phyloP scores from a whole-genome alignment of 179 eudicot genomes.

The Nepenthes alata region DNA sequence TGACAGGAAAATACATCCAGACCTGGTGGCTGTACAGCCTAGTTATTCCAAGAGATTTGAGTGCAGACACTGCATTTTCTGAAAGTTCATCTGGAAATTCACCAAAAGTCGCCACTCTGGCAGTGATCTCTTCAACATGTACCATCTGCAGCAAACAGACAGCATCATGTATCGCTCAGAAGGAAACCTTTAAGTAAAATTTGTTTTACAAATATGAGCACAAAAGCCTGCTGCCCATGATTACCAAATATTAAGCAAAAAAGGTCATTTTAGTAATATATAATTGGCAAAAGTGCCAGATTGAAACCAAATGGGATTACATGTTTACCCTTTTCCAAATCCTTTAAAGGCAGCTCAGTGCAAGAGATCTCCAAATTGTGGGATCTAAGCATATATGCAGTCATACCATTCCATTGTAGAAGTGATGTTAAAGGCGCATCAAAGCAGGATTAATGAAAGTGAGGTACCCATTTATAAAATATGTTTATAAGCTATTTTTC shows the following conservation, averaged over 20 bases:
- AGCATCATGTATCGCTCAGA: neutral
- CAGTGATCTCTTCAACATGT: slow-evolving; percentile 65
- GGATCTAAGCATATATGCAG: too few relatives aligned
- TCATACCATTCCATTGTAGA: too few relatives aligned
- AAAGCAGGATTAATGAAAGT: too few relatives aligned
- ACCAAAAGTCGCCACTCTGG: slow-evolving; percentile 46
- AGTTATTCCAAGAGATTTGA: slow-evolving; percentile 50
- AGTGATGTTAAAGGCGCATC: too few relatives aligned
- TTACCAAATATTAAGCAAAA: neutral
- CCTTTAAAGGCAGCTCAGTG: too few relatives aligned
- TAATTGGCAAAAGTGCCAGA: too few relatives aligned
- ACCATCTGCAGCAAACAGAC: slow-evolving; percentile 45
- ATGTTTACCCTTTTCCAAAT: too few relatives aligned
- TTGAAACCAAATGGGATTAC: too few relatives aligned
- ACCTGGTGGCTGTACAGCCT: slow-evolving; percentile 95
- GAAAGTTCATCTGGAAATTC: slow-evolving; percentile 72
- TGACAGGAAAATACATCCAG: slow-evolving; percentile 2
- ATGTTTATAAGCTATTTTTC: too few relatives aligned
- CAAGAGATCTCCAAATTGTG: too few relatives aligned
- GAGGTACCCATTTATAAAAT: too few relatives aligned
- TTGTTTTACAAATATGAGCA: neutral
- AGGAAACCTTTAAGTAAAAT: neutral
- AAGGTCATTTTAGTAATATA: neutral
- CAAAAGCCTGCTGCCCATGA: neutral
- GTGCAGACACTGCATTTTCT: slow-evolving; percentile 40